Evolutionary conservation across 306 rosid genomes (phyloP).

Genomic region (Datisca glomerata): DNA sequence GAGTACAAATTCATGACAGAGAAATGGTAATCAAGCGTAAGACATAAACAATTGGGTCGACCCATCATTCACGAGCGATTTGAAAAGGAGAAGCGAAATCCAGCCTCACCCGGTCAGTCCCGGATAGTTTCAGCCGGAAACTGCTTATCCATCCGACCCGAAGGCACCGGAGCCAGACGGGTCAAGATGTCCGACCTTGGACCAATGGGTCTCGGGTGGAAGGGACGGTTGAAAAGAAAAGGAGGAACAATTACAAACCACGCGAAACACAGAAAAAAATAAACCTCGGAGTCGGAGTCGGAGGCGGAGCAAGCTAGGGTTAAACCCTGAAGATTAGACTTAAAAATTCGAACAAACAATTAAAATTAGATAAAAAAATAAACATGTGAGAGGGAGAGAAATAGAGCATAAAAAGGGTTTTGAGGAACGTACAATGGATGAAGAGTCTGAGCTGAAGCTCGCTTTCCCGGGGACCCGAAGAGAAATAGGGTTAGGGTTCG

Average conservation of each 20-base stretch:
- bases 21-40: neutral
- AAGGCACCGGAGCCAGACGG: conserved; percentile 20
- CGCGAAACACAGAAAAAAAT: no score
- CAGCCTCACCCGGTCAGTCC: conserved; percentile 16
- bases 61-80: neutral
- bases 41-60: conserved; percentile 11
- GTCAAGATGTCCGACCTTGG: conserved; percentile 16
- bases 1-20: conserved; percentile 6
- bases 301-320: conserved; percentile 14
- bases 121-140: conserved; percentile 9
- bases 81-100: neutral
- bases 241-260: no score
- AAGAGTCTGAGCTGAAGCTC: neutral
- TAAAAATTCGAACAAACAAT: neutral
- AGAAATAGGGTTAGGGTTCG: conserved; percentile 13
- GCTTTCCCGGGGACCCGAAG: neutral
- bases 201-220: conserved; percentile 26
- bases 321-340: conserved; percentile 5
- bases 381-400: no score
- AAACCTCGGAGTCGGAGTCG: conserved; percentile 19
- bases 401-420: conserved; percentile 9
- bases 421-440: conserved; percentile 10
- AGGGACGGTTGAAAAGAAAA: no score
- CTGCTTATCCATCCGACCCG: conserved; percentile 25
- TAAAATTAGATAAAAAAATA: no score